Conservation (phyloP, 2,329 filamentous ascomycete genomes). For the Aspergillus quadrilineatus region DNA sequence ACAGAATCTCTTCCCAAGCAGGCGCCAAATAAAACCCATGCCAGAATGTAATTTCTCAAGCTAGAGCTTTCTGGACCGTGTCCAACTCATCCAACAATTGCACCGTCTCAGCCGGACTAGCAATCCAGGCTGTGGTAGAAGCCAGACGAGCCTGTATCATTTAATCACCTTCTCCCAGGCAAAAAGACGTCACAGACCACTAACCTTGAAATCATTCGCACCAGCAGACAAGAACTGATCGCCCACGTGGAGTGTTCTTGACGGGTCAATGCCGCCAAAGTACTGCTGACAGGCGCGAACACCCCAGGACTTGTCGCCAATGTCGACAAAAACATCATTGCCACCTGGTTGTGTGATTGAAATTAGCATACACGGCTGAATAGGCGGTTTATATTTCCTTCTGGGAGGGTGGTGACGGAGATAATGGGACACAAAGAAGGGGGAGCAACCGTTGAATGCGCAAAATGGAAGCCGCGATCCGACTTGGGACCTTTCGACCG, state of each 20-base stretch:
- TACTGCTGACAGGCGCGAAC: slow-evolving; percentile 89
- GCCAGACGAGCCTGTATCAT: slow-evolving; percentile 67
- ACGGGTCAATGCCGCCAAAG: slow-evolving; percentile 73
- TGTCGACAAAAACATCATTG: slow-evolving; percentile 96
- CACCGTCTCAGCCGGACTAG: slow-evolving; percentile 86
- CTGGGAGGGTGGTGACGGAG: neutral
- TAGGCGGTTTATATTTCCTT: neutral
- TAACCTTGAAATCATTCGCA: slow-evolving; percentile 91
- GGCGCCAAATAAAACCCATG: too few species aligned
- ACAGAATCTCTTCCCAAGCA: too few species aligned
- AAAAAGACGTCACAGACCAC: neutral
- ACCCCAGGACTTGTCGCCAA: slow-evolving; percentile 96
- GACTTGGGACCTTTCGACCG: slow-evolving; percentile 75
- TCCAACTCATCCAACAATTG: slow-evolving; percentile 81
- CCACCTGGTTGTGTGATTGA: slow-evolving; percentile 54
- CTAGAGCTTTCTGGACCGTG: slow-evolving; percentile 26
- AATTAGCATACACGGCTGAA: neutral
- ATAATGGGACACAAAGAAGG: neutral
- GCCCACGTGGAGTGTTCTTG: slow-evolving; percentile 87
- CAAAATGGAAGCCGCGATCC: slow-evolving; percentile 79
- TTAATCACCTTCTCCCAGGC: too few species aligned
- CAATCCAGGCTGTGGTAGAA: slow-evolving; percentile 96
- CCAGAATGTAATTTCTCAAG: neutral
- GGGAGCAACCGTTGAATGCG: slow-evolving; percentile 75
- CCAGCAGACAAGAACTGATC: slow-evolving; percentile 94